These are phyloP conservation scores for Isochrysis galbana DNA, from an alignment of 78 protist genomes.

Conservation along the genomic window DNA sequence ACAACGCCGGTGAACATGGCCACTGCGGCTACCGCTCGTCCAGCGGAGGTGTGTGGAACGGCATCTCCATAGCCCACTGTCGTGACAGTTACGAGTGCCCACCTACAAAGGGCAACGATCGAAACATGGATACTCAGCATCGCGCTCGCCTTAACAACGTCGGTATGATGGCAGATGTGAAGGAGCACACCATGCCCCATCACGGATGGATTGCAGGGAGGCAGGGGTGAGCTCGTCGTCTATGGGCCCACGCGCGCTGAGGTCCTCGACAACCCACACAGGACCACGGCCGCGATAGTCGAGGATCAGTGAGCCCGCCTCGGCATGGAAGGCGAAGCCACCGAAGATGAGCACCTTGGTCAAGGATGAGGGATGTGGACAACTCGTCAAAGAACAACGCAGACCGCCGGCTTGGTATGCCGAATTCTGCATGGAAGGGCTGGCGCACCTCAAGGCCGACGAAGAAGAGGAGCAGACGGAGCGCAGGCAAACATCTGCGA, in stretches of 20 bases:
- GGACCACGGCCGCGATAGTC: neutral
- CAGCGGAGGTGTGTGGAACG: neutral
- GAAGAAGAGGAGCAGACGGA: neutral
- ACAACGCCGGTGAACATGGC: neutral
- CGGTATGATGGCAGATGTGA: neutral
- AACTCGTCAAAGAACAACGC: no score
- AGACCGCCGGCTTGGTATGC: no score
- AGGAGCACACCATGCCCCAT: no score
- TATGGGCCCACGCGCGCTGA: no score
- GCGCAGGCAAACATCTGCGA: neutral
- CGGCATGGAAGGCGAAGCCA: neutral
- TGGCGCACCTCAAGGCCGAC: neutral
- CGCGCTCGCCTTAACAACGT: neutral
- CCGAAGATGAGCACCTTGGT: neutral
- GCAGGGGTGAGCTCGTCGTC: no score
- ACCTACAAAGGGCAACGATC: neutral
- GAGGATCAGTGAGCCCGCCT: neutral
- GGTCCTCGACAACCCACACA: no score
- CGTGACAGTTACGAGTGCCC: neutral
- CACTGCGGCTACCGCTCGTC: neutral
- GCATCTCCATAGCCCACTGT: neutral
- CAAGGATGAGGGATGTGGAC: neutral
- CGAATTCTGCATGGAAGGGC: no score
- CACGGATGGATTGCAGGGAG: no score
- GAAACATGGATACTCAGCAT: no score